Evolutionary conservation across 345 rosid genomes (phyloP).

Genomic region (Rubroshorea leprosula): DNA sequence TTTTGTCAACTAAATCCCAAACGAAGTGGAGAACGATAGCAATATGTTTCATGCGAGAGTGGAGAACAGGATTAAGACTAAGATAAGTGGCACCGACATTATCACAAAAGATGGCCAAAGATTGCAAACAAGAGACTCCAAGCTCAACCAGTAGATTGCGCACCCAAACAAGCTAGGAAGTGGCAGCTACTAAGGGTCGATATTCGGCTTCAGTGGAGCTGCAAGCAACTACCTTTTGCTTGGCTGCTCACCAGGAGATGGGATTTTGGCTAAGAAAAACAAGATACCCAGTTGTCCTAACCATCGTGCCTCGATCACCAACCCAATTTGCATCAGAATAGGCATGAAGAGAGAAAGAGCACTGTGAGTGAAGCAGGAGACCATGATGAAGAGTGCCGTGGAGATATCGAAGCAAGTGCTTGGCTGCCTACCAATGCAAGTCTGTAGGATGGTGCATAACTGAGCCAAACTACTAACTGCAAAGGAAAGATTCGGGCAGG

Average conservation of each 20-base stretch:
- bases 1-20: too few relatives aligned
- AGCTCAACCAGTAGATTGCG: too few relatives aligned
- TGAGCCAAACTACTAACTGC: background rate
- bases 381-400: background rate
- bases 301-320: background rate
- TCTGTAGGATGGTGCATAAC: background rate
- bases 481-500: background rate
- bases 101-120: too few relatives aligned
- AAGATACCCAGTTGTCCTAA: background rate
- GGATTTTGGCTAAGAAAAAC: background rate
- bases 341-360: background rate
- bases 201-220: too few relatives aligned
- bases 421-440: background rate
- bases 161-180: too few relatives aligned
- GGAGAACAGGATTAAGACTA: too few relatives aligned
- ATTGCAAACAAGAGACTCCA: too few relatives aligned
- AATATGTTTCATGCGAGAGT: too few relatives aligned
- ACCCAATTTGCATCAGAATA: background rate
- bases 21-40: too few relatives aligned
- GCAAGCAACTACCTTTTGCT: too few relatives aligned
- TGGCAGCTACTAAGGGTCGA: too few relatives aligned
- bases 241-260: background rate
- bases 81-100: too few relatives aligned
- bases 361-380: background rate
- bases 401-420: background rate